A percentile compares a stretch with the other conserved stretches of the same genome.
Conservation (phyloP, 179 eudicot species). For the Drosera spatulata region DNA sequence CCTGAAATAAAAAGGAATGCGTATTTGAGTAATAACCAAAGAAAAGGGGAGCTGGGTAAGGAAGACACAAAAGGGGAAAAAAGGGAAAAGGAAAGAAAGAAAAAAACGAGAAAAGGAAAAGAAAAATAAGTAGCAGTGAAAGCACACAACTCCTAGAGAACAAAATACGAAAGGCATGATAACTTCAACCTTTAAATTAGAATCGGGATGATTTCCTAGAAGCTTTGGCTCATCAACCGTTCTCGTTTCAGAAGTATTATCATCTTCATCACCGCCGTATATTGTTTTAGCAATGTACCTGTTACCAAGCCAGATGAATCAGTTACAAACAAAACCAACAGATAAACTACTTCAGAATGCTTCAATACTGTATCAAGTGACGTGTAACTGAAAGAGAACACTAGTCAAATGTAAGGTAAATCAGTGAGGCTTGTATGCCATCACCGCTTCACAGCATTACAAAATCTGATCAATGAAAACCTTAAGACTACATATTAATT, state of each 20-base stretch:
- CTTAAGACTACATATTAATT: too few relatives aligned
- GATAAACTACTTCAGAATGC: too few relatives aligned
- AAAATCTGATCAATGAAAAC: too few relatives aligned
- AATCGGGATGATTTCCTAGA: slow-evolving; percentile 66
- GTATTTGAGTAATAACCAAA: slow-evolving; percentile 1
- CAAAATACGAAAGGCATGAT: neutral
- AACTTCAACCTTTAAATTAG: slow-evolving; percentile 63
- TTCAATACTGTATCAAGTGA: neutral
- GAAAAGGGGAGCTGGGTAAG: neutral
- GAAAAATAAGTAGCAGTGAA: neutral
- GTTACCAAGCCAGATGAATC: slow-evolving; percentile 11
- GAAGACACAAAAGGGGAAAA: too few relatives aligned
- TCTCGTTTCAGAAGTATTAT: slow-evolving; percentile 26
- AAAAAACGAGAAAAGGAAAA: neutral
- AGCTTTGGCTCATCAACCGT: slow-evolving; percentile 66
- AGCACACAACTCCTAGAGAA: neutral
- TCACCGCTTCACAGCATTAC: too few relatives aligned
- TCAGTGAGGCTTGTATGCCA: neutral
- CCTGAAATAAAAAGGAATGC: slow-evolving; percentile 22
- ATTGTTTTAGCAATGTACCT: slow-evolving; percentile 90
- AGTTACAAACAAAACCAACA: slow-evolving; percentile 6
- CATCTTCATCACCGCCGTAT: slow-evolving; percentile 86
- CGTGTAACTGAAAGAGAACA: neutral
- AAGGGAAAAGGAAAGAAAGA: neutral
- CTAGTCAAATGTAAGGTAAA: neutral